A percentile compares a stretch with the other conserved stretches of the same genome.
Conservation (phyloP, 1,139 yeast genomes). For the Pichia sp. region DNA sequence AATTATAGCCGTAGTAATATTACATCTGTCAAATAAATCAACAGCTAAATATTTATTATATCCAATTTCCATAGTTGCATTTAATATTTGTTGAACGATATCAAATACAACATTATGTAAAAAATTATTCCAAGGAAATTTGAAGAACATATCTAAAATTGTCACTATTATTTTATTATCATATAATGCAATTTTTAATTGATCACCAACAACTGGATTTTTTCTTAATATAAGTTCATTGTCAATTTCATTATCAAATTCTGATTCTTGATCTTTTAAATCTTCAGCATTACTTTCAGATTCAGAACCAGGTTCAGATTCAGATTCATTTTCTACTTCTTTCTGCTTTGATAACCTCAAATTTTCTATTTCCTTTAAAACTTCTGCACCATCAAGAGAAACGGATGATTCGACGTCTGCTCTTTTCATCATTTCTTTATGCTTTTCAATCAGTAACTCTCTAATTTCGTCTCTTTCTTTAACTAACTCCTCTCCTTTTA, state of each 20-base stretch:
- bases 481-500: slow-evolving; percentile 74
- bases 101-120: slow-evolving; percentile 97
- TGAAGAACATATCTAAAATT: slow-evolving; percentile 77
- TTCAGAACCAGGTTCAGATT: background rate
- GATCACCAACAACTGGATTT: slow-evolving; percentile 84
- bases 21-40: slow-evolving; percentile 75
- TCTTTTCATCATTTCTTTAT: slow-evolving; percentile 29
- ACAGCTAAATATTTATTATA: slow-evolving; percentile 85
- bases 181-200: slow-evolving; percentile 74
- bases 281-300: slow-evolving; percentile 5
- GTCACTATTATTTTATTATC: slow-evolving; percentile 77
- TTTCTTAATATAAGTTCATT: slow-evolving; percentile 60
- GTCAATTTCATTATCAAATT: slow-evolving; percentile 40
- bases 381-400: slow-evolving; percentile 28
- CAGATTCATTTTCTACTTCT: slow-evolving; percentile 3
- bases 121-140: slow-evolving; percentile 96
- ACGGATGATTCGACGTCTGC: slow-evolving; percentile 21
- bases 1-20: slow-evolving; percentile 71
- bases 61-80: slow-evolving; percentile 91
- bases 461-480: slow-evolving; percentile 69
- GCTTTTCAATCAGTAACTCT: slow-evolving; percentile 37
- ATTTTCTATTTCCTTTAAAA: slow-evolving; percentile 29
- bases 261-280: slow-evolving; percentile 12
- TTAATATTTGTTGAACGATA: slow-evolving; percentile 90
- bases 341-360: slow-evolving; percentile 22